Percentiles rank a stretch among this genome's conserved stretches.
Conservation (phyloP, 768 basidiomycete species). For the Psilocybe cyanescens region DNA sequence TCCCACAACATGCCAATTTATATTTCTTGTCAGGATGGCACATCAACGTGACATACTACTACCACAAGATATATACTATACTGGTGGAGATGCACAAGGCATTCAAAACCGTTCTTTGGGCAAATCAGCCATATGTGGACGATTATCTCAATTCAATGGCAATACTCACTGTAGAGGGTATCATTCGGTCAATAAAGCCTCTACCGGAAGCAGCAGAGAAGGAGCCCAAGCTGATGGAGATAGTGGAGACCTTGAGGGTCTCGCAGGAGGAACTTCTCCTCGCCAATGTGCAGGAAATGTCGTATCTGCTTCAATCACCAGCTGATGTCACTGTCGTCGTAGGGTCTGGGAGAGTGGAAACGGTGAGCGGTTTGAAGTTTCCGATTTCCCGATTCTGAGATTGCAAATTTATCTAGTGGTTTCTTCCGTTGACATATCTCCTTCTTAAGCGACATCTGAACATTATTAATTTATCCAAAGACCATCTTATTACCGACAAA, state of each 20-base stretch:
- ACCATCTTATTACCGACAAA: neutral
- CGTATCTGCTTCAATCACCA: conserved; percentile 19
- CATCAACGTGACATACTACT: conserved; percentile 21
- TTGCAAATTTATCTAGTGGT: conserved; percentile 14
- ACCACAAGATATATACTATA: conserved; percentile 17
- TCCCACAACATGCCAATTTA: neutral
- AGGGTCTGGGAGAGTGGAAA: conserved; percentile 21
- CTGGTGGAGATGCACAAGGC: conserved; percentile 18
- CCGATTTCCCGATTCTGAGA: too few relatives aligned
- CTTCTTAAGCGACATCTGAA: conserved; percentile 19
- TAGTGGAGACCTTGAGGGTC: conserved; percentile 2
- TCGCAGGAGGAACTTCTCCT: conserved; percentile 16
- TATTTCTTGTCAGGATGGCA: conserved; percentile 18
- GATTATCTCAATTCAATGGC: conserved; percentile 9
- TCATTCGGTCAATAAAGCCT: conserved; percentile 21
- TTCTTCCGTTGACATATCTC: conserved; percentile 24
- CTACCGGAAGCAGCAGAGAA: neutral
- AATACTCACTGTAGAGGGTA: conserved; percentile 13
- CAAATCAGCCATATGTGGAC: conserved; percentile 18
- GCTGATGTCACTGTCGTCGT: conserved; percentile 20
- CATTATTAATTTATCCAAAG: conserved; percentile 10
- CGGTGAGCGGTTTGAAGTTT: conserved; percentile 5
- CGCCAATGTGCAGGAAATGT: conserved; percentile 18
- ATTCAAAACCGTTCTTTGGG: conserved; percentile 8
- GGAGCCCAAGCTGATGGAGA: conserved; percentile 14